phyloP scores from a whole-genome alignment of 1,139 yeast genomes.

The Pichia inconspicua region DNA sequence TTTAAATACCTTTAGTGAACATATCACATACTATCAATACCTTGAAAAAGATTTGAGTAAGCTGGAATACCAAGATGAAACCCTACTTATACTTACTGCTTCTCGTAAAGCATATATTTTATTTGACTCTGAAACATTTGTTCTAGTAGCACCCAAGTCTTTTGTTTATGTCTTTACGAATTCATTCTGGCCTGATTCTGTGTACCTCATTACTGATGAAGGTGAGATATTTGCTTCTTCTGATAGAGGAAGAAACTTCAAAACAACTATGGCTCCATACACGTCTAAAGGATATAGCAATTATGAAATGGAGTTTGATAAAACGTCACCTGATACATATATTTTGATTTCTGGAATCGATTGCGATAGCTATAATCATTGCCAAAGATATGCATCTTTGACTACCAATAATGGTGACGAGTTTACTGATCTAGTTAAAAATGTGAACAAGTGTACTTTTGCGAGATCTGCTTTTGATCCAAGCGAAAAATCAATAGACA shows the following conservation, averaged over 20 bases:
- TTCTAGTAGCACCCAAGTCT: conserved; percentile 35
- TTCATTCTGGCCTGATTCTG: conserved; percentile 52
- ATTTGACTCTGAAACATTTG: conserved; percentile 52
- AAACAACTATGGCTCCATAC: conserved; percentile 40
- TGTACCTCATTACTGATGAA: conserved; percentile 50
- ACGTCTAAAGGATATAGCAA: conserved; percentile 10
- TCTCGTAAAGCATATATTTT: conserved; percentile 52
- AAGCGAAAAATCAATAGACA: conserved; percentile 29
- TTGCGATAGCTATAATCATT: conserved; percentile 42
- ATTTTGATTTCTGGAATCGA: conserved; percentile 62
- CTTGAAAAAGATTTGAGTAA: conserved; percentile 18
- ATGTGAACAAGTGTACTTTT: conserved; percentile 59
- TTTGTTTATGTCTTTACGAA: conserved; percentile 54
- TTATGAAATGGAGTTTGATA: conserved; percentile 45
- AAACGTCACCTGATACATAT: conserved; percentile 45
- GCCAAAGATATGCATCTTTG: conserved; percentile 50
- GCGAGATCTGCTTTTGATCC: conserved; percentile 45
- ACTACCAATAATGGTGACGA: conserved; percentile 58
- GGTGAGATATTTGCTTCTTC: conserved; percentile 47
- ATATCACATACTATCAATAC: conserved; percentile 49
- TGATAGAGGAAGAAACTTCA: conserved; percentile 62
- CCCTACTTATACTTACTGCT: conserved; percentile 56
- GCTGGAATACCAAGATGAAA: conserved; percentile 44
- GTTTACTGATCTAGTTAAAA: conserved; percentile 46
- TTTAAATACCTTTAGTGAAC: conserved; percentile 24